phyloP scores from a whole-genome alignment of 1,284 basidiomycete species.

The Vanrija sp. region DNA sequence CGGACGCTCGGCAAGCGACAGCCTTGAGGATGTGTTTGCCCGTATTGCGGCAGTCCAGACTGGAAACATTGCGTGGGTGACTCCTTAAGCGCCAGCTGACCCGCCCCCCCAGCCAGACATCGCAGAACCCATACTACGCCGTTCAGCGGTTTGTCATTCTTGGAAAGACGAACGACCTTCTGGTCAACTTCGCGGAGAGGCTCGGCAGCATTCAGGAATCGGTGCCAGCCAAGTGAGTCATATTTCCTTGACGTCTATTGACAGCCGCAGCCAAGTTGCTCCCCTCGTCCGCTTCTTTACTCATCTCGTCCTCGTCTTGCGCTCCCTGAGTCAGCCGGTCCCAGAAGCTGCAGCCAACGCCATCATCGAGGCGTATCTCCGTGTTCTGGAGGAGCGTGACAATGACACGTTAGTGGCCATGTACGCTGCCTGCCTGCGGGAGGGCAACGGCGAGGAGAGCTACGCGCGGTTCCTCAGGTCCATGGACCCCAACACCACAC shows the following conservation, averaged over 20 bases:
- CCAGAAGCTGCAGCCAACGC: slow-evolving; percentile 71
- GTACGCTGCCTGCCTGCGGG: slow-evolving; percentile 88
- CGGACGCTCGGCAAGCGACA: slow-evolving; percentile 15
- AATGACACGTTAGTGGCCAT: slow-evolving; percentile 84
- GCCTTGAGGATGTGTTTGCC: slow-evolving; percentile 44
- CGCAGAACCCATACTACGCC: slow-evolving; percentile 67
- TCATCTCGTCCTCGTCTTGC: slow-evolving; percentile 87
- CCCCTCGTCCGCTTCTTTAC: slow-evolving; percentile 78
- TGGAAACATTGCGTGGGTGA: slow-evolving; percentile 39
- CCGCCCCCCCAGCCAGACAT: slow-evolving; percentile 48
- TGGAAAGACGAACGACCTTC: slow-evolving; percentile 62
- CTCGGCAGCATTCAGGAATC: slow-evolving; percentile 49
- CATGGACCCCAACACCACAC: slow-evolving; percentile 66
- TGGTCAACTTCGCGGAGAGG: slow-evolving; percentile 68
- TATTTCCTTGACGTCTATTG: background rate
- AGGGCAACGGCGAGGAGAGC: slow-evolving; percentile 78
- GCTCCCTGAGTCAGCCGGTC: slow-evolving; percentile 70
- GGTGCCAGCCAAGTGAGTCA: slow-evolving; percentile 60
- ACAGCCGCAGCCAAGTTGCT: slow-evolving; percentile 23
- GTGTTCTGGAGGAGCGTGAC: slow-evolving; percentile 77
- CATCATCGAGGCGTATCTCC: slow-evolving; percentile 85
- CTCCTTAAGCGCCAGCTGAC: background rate
- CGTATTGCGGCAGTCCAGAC: slow-evolving; percentile 35
- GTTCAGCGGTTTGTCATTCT: slow-evolving; percentile 79
- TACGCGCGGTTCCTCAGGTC: slow-evolving; percentile 89